phyloP scores from a whole-genome alignment of 2,329 filamentous ascomycete genomes.

The Epichloe gansuensis region DNA sequence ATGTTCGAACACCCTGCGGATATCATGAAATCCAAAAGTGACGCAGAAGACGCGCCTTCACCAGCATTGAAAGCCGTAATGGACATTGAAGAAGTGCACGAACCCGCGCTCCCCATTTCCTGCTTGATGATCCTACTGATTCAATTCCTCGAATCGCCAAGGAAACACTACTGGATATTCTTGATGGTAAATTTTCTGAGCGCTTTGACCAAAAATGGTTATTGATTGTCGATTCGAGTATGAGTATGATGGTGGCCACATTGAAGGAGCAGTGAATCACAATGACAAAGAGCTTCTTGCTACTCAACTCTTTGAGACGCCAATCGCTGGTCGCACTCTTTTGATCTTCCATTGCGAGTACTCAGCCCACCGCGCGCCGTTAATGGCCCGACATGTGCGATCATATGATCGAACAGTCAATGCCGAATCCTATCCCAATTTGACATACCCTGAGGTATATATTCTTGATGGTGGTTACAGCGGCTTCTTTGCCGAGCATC shows the following conservation, averaged over 20 bases:
- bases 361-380: conserved; percentile 86
- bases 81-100: conserved; percentile 68
- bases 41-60: conserved; percentile 39
- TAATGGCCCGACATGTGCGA: conserved; percentile 91
- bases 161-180: conserved; percentile 70
- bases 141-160: conserved; percentile 78
- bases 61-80: conserved; percentile 57
- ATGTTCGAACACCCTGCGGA: conserved; percentile 95
- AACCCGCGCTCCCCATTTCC: conserved; percentile 68
- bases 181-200: conserved; percentile 72
- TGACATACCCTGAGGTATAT: conserved; percentile 95
- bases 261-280: conserved; percentile 86
- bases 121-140: conserved; percentile 68
- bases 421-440: conserved; percentile 69
- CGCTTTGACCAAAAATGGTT: conserved; percentile 68
- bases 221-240: conserved; percentile 98
- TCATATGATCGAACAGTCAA: conserved; percentile 80
- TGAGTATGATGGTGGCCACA: conserved; percentile 94
- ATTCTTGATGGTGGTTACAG: conserved; percentile 96
- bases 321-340: conserved; percentile 59
- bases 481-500: conserved; percentile 73
- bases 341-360: conserved; percentile 97
- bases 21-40: conserved; percentile 63
- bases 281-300: conserved; percentile 90
- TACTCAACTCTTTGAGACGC: conserved; percentile 60